Conservation (phyloP, 2,329 filamentous ascomycete species). For the Fusarium nurragi region DNA sequence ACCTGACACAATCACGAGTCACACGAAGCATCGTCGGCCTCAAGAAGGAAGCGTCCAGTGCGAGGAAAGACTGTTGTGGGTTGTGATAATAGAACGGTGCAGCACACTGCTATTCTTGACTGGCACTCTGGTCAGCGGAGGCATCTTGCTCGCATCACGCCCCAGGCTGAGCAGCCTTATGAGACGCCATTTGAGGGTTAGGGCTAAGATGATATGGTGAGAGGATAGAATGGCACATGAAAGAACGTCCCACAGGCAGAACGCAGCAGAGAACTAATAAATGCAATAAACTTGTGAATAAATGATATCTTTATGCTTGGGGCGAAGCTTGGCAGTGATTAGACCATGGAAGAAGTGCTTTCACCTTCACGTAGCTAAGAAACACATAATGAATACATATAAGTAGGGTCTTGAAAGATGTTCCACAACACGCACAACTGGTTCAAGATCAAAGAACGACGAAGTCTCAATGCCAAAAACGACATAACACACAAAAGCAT, state of each 20-base stretch:
- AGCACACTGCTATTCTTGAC: slow-evolving; percentile 82
- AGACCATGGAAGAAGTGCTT: too few species aligned
- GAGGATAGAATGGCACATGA: background rate
- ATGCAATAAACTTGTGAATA: background rate
- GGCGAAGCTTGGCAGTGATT: too few species aligned
- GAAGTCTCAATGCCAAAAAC: background rate
- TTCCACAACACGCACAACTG: too few species aligned
- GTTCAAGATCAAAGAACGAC: background rate
- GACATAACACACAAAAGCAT: background rate
- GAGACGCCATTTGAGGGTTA: slow-evolving; percentile 66
- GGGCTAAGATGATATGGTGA: background rate
- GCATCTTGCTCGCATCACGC: slow-evolving; percentile 83
- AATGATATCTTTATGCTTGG: background rate
- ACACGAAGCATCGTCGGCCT: slow-evolving; percentile 82
- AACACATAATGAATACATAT: too few species aligned
- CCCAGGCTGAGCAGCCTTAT: slow-evolving; percentile 80
- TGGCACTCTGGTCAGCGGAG: slow-evolving; percentile 82
- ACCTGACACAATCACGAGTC: slow-evolving; percentile 57
- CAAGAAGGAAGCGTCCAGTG: slow-evolving; percentile 87
- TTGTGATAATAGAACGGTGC: slow-evolving; percentile 85
- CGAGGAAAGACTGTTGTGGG: slow-evolving; percentile 81
- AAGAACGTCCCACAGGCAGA: background rate
- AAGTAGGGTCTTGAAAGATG: too few species aligned
- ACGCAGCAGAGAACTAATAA: background rate
- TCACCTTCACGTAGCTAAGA: too few species aligned